These are phyloP conservation scores for Domatiomyces catenatus DNA, from an alignment of 2,329 filamentous ascomycete genomes.

Conservation along the genomic window DNA sequence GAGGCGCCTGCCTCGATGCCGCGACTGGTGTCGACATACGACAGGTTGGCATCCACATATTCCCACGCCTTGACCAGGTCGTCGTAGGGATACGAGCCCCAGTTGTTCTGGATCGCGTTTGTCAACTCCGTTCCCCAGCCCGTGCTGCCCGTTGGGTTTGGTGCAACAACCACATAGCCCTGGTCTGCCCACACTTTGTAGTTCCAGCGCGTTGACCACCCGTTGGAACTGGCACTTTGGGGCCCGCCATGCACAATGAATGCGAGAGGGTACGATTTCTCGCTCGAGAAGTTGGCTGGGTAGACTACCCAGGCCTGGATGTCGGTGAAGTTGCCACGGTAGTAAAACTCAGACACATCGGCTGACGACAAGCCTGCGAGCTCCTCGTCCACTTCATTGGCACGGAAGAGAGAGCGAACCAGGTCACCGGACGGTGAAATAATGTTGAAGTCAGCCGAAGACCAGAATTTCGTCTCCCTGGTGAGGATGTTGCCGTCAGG, in stretches of 20 bases:
- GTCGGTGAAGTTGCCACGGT: constrained; percentile 22
- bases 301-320: constrained; percentile 28
- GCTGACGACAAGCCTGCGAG: constrained; percentile 23
- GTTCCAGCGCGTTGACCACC: constrained; percentile 75
- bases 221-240: constrained; percentile 58
- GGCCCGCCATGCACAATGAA: constrained; percentile 74
- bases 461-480: constrained; percentile 23
- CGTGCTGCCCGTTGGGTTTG: constrained; percentile 71
- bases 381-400: constrained; percentile 27
- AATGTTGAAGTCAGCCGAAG: constrained; percentile 23
- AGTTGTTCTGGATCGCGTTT: constrained; percentile 62
- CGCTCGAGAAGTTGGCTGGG: constrained; percentile 45
- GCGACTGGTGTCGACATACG: constrained; percentile 25
- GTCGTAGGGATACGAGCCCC: constrained; percentile 72
- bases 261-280: constrained; percentile 62
- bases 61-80: constrained; percentile 69
- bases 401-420: constrained; percentile 20
- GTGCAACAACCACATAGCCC: constrained; percentile 66
- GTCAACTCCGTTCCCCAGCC: constrained; percentile 66
- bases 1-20: constrained; percentile 28
- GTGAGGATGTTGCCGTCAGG: constrained; percentile 21
- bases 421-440: constrained; percentile 19
- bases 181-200: constrained; percentile 74
- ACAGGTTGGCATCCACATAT: constrained; percentile 37
- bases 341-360: constrained; percentile 26